These are phyloP conservation scores for Ganoderma lingzhi DNA, from an alignment of 1,284 basidiomycete species.

Conservation along the genomic window DNA sequence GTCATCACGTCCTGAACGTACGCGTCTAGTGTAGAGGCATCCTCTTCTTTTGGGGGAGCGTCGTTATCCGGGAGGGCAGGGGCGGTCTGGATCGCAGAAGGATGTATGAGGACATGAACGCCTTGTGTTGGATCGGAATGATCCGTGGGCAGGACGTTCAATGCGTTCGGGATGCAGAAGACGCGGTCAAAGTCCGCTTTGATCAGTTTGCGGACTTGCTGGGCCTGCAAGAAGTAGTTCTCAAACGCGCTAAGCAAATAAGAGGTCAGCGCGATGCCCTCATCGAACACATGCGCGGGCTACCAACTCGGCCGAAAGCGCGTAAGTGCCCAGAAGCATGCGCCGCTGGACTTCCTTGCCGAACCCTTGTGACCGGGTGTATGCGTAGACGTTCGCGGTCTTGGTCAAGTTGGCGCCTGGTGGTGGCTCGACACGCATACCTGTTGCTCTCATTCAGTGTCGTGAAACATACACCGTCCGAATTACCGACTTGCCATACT, in stretches of 20 bases:
- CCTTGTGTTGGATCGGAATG: slow-evolving; percentile 40
- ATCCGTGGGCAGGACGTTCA: slow-evolving; percentile 34
- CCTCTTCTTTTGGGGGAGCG: neutral
- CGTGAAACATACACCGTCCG: neutral
- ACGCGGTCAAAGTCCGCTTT: slow-evolving; percentile 78
- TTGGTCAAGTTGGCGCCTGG: slow-evolving; percentile 53
- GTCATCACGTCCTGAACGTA: slow-evolving; percentile 96
- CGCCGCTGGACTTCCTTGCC: slow-evolving; percentile 89
- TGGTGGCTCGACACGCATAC: slow-evolving; percentile 54
- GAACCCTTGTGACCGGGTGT: slow-evolving; percentile 73
- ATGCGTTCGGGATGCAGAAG: slow-evolving; percentile 66
- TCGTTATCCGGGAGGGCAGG: slow-evolving; percentile 56
- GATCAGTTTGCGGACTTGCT: slow-evolving; percentile 78
- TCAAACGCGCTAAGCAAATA: slow-evolving; percentile 80
- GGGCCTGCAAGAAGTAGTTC: slow-evolving; percentile 96
- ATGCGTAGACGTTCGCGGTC: slow-evolving; percentile 61
- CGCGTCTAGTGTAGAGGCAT: slow-evolving; percentile 47
- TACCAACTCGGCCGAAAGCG: slow-evolving; percentile 88
- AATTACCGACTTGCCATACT: slow-evolving; percentile 58
- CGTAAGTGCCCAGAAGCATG: slow-evolving; percentile 92
- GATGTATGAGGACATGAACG: slow-evolving; percentile 88
- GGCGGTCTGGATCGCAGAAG: slow-evolving; percentile 84
- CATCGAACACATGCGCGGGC: neutral
- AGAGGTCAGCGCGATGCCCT: slow-evolving; percentile 8
- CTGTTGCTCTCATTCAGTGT: slow-evolving; percentile 41